phyloP scores from a whole-genome alignment of 2,329 filamentous ascomycete genomes.

The Claviceps citrina region DNA sequence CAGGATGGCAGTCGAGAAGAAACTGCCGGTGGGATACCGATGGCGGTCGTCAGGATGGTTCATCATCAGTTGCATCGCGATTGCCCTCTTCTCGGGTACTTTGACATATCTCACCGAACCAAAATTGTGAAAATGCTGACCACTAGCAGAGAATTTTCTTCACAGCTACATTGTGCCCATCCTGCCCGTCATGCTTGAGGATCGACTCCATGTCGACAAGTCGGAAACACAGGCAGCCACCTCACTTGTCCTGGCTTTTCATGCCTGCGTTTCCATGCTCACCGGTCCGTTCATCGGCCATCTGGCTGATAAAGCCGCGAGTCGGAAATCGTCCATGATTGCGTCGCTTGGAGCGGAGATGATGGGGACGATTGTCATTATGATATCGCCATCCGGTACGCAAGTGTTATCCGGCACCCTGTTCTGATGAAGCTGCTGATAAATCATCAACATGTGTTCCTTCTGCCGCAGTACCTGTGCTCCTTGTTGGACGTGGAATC shows the following conservation, averaged over 20 bases:
- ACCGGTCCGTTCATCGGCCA: neutral
- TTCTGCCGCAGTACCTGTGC: neutral
- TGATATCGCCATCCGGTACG: neutral
- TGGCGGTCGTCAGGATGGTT: neutral
- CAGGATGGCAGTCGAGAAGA: neutral
- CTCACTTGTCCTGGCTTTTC: neutral
- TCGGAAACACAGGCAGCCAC: neutral
- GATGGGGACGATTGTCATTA: neutral
- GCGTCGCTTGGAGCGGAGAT: neutral
- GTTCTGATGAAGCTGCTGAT: neutral
- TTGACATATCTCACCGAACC: neutral
- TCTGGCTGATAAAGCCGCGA: neutral
- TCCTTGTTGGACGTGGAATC: neutral
- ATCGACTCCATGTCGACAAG: slow-evolving; percentile 1
- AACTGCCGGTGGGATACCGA: neutral
- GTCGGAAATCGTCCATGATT: neutral
- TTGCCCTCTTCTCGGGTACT: slow-evolving; percentile 1
- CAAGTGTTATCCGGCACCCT: neutral
- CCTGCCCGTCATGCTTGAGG: neutral
- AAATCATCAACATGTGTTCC: no score
- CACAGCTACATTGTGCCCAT: neutral
- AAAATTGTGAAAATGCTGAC: neutral
- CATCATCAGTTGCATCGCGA: neutral
- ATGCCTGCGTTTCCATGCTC: neutral
- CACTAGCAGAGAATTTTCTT: neutral